Evolutionary conservation across 2,329 filamentous ascomycete species (phyloP), one percentile per base, ranked within the genome.

Genomic region (Ceratocystis cacaofunesta): DNA sequence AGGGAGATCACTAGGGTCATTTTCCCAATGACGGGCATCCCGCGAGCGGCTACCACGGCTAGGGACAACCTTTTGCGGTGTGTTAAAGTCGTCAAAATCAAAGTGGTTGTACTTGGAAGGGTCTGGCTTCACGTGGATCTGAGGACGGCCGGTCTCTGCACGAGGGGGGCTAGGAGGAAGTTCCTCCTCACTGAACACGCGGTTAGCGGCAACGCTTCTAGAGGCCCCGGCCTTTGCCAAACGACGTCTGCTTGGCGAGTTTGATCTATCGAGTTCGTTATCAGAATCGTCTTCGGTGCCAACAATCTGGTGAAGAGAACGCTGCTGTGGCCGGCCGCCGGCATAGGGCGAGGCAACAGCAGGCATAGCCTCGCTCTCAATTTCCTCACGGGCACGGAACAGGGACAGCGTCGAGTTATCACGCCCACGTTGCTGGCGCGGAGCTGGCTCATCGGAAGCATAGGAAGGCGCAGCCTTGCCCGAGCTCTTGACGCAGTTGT

Each of bases 51-150:
- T 72, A 32, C 82, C 74, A 74, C 87, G 88, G 58, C 80, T 77
- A 3, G 82, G 79, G 61, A 83, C 78, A 30, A 76, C 70, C 79
- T 95, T 96, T 69, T 87, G 82, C 0, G 92, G 92, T 0, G 92
- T 96, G 17, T 79, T 78, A 71, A 95, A 95, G 75, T 96, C 91
- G 68, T 90, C 84, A 74, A 97, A 97, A 61, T 66, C 65, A 32
- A 66, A 66, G 12, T 66, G 65, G 61, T 64, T 66, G 41, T 66
- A 66, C 65, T 66, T 66, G 48, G 61, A 48, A 28, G 65, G 65
- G 48, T 66, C 65, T 28, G 65, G 41, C 60, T 66, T 66, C 30
- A 64, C 52, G n/a, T 41, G 61, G 25, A n/a, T 50, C 17, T 65
- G 52, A n/a, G 48, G 62, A 36, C 43, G 70, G 8, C 78, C 76